Evolutionary conservation across 2,329 filamentous ascomycete genomes (phyloP).

Genomic region (Trichoderma asperellum): DNA sequence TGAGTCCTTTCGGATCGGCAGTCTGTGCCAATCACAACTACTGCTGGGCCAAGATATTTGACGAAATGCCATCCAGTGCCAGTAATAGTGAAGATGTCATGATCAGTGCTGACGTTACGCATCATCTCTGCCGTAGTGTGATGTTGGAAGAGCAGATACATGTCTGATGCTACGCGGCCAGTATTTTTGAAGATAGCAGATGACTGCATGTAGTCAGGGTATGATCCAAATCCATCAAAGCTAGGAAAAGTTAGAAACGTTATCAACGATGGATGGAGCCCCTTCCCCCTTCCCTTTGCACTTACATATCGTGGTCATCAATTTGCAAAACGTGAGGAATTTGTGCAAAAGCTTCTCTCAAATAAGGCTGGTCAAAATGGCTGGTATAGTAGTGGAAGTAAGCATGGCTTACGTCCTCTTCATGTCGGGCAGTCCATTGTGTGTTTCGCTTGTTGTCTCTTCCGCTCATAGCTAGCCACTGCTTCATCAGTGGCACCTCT

Average conservation of each 20-base stretch:
- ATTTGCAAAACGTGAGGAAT: constrained; percentile 92
- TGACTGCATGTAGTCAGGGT: constrained; percentile 97
- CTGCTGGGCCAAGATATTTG: constrained; percentile 90
- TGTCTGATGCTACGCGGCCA: constrained; percentile 90
- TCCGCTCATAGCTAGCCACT: constrained; percentile 91
- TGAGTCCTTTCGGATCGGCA: constrained; percentile 90
- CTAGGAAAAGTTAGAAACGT: constrained; percentile 49
- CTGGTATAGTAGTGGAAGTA: constrained; percentile 99
- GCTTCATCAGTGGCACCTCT: constrained; percentile 88
- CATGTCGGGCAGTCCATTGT: constrained; percentile 89
- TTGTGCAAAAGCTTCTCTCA: constrained; percentile 94
- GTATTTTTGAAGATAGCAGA: constrained; percentile 99
- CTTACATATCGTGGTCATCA: constrained; percentile 97
- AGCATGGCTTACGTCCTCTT: constrained; percentile 92
- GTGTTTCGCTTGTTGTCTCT: constrained; percentile 91
- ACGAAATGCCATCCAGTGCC: constrained; percentile 99
- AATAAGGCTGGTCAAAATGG: constrained; percentile 94
- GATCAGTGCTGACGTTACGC: constrained; percentile 83
- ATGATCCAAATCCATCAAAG: constrained; percentile 96
- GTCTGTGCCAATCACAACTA: constrained; percentile 88
- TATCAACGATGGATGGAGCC: background rate
- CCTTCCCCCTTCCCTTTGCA: constrained; percentile 34
- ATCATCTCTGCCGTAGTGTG: constrained; percentile 95
- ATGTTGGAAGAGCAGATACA: constrained; percentile 98
- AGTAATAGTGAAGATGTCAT: constrained; percentile 93